A percentile compares a stretch with the other conserved stretches of the same genome.
These are phyloP conservation scores for Cordyceps javanica DNA, from an alignment of 2,329 filamentous ascomycete genomes.

Conservation along the genomic window DNA sequence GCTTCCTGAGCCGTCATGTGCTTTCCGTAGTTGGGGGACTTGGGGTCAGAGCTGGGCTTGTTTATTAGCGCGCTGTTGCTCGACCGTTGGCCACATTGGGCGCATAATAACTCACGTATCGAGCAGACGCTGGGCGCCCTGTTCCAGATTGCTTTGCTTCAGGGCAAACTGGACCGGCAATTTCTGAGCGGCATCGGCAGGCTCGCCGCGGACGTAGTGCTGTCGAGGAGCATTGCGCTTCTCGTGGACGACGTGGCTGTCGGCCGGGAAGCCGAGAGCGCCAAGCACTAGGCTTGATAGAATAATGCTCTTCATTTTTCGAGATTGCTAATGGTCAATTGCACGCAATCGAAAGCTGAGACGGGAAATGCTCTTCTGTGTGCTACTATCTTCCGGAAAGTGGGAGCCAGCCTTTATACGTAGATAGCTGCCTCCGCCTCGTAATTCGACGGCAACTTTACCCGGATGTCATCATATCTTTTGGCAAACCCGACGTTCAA, in stretches of 20 bases:
- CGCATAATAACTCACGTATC: conserved; percentile 27
- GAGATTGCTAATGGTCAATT: background rate
- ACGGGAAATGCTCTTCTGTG: background rate
- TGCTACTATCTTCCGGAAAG: background rate
- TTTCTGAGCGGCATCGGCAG: conserved; percentile 7
- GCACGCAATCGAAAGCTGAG: conserved; percentile 3
- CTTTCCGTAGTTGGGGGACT: conserved; percentile 37
- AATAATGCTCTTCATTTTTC: conserved; percentile 5
- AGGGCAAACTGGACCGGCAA: conserved; percentile 36
- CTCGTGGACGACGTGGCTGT: conserved; percentile 14
- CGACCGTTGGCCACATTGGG: too few species aligned
- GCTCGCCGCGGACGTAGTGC: conserved; percentile 9
- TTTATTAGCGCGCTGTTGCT: background rate
- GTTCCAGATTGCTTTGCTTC: conserved; percentile 37
- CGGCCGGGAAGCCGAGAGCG: conserved; percentile 5
- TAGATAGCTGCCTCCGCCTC: background rate
- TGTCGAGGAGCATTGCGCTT: conserved; percentile 11
- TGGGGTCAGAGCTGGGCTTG: conserved; percentile 29
- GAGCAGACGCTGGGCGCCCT: conserved; percentile 34
- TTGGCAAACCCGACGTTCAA: background rate
- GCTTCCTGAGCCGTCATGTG: conserved; percentile 40
- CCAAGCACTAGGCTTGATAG: conserved; percentile 6
- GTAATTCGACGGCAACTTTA: background rate
- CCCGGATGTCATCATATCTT: background rate
- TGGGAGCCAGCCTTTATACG: background rate